These are phyloP conservation scores for Amanita fuliginea DNA, from an alignment of 768 basidiomycete species.

Conservation along the genomic window DNA sequence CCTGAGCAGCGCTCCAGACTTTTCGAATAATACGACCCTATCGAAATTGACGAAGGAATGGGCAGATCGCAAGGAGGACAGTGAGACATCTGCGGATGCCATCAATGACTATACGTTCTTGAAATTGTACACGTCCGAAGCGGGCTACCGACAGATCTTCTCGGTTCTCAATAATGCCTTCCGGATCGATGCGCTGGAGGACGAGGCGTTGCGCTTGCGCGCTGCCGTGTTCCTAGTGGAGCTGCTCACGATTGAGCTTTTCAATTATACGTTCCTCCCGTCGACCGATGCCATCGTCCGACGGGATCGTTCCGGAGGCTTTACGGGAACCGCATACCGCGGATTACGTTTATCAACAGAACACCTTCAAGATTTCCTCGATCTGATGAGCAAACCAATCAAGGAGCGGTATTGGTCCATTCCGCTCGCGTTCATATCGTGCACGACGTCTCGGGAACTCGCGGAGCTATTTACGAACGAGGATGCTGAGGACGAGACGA, in stretches of 20 bases:
- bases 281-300: slow-evolving; percentile 1
- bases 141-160: slow-evolving; percentile 13
- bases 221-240: slow-evolving; percentile 14
- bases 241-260: slow-evolving; percentile 15
- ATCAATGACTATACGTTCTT: slow-evolving; percentile 10
- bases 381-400: slow-evolving; percentile 11
- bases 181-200: slow-evolving; percentile 7
- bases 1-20: slow-evolving; percentile 5
- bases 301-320: slow-evolving; percentile 4
- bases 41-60: slow-evolving; percentile 10
- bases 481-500: slow-evolving; percentile 1
- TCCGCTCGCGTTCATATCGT: slow-evolving; percentile 13
- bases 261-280: slow-evolving; percentile 11
- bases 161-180: slow-evolving; percentile 12
- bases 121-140: slow-evolving; percentile 12
- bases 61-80: slow-evolving; percentile 8
- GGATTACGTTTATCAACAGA: slow-evolving; percentile 10
- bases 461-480: slow-evolving; percentile 10
- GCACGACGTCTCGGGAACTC: slow-evolving; percentile 9
- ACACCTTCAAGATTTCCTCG: slow-evolving; percentile 10
- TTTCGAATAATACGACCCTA: slow-evolving; percentile 4
- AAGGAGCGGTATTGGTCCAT: slow-evolving; percentile 14
- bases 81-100: not conserved
- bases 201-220: slow-evolving; percentile 8
- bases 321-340: slow-evolving; percentile 11